A percentile compares a stretch with the other conserved stretches of the same genome.
Conservation (phyloP, 495 filamentous ascomycete genomes). For the Neurospora sp. region DNA sequence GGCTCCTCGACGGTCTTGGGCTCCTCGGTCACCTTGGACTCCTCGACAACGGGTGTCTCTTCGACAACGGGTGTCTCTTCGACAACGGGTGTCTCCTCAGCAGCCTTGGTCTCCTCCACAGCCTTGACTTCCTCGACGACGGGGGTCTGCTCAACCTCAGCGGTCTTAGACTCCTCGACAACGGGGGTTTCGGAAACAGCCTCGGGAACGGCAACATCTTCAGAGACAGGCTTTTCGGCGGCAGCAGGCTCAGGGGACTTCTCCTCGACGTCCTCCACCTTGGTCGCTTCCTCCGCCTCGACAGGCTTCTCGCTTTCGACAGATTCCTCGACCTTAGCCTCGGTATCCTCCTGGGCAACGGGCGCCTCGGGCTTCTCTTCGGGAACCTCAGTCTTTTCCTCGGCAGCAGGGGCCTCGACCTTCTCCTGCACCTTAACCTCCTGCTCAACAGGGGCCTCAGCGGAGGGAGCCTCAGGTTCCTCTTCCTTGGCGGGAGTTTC, state of each 20-base stretch:
- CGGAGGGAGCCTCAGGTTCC: neutral
- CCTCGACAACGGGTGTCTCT: constrained; percentile 4
- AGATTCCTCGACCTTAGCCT: neutral
- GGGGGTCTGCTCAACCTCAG: constrained; percentile 4
- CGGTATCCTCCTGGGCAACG: neutral
- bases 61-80: constrained; percentile 7
- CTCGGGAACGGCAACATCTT: neutral
- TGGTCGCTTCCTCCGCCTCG: neutral
- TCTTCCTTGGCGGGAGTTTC: neutral
- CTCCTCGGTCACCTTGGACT: constrained; percentile 8
- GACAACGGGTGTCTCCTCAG: constrained; percentile 4
- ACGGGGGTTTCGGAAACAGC: constrained; percentile 2
- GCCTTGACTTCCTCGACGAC: constrained; percentile 4
- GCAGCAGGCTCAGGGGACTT: constrained; percentile 4
- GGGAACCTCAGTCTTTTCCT: neutral
- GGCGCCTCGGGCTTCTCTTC: neutral
- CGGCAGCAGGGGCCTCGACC: neutral
- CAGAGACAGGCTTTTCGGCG: neutral
- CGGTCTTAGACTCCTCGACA: constrained; percentile 6
- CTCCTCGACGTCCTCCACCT: neutral
- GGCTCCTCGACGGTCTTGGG: neutral
- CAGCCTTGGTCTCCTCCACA: constrained; percentile 3
- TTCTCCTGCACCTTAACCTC: constrained; percentile 1
- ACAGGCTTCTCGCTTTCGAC: neutral
- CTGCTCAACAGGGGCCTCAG: constrained; percentile 2